These are phyloP conservation scores for Petasospora rhodanensis DNA, from an alignment of 1,139 yeast genomes.

Conservation along the genomic window DNA sequence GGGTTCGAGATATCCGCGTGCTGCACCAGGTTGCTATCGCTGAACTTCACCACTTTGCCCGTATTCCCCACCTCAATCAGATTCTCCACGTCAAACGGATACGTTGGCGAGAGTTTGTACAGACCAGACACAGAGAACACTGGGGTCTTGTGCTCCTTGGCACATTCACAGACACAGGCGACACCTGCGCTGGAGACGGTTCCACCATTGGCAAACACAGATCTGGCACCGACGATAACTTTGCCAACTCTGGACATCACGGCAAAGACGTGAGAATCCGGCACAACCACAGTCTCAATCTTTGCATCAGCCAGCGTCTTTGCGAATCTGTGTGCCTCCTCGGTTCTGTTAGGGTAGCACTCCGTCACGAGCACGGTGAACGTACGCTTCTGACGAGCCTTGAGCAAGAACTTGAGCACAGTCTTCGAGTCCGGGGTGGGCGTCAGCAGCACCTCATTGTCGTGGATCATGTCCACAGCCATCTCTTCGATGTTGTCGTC, in stretches of 20 bases:
- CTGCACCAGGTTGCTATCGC: conserved; percentile 48
- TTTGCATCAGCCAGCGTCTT: conserved; percentile 76
- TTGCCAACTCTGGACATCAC: conserved; percentile 97
- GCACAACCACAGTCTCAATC: conserved; percentile 85
- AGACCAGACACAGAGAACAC: conserved; percentile 94
- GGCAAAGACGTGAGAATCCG: conserved; percentile 90
- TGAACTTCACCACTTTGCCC: conserved; percentile 72
- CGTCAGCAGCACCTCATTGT: conserved; percentile 83
- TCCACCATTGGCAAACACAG: conserved; percentile 96
- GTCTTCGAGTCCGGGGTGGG: conserved; percentile 94
- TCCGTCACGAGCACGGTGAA: conserved; percentile 93
- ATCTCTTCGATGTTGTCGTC: conserved; percentile 88
- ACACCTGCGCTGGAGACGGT: conserved; percentile 88
- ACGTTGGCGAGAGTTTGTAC: conserved; percentile 87
- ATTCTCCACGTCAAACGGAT: conserved; percentile 87
- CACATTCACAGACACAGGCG: conserved; percentile 91
- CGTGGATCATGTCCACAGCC: conserved; percentile 92
- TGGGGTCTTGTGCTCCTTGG: conserved; percentile 90
- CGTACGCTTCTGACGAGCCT: conserved; percentile 85
- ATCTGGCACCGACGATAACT: conserved; percentile 85
- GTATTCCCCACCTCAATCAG: conserved; percentile 93
- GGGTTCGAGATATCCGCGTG: conserved; percentile 77
- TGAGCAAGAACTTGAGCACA: conserved; percentile 77
- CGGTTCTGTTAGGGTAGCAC: conserved; percentile 82
- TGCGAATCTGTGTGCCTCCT: conserved; percentile 74